phyloP scores from a whole-genome alignment of 129 eudicot genomes.

The Flaveria brownii region DNA sequence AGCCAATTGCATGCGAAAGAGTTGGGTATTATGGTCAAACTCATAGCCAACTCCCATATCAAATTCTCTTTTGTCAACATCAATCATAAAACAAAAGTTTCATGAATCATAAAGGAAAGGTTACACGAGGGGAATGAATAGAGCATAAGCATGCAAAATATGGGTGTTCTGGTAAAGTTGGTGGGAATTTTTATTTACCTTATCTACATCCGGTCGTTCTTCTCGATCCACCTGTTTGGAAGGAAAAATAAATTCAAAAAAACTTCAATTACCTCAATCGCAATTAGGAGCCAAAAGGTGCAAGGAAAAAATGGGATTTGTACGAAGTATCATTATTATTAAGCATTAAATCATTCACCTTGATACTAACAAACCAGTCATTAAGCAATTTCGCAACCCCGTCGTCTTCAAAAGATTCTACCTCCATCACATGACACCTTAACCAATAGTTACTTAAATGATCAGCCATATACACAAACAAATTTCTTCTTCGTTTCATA shows the following conservation, averaged over 20 bases:
- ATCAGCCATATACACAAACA: neutral
- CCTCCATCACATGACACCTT: conserved; percentile 99
- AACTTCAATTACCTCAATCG: neutral
- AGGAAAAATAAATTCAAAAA: neutral
- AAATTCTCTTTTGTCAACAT: neutral
- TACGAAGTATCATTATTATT: neutral
- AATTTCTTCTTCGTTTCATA: no score
- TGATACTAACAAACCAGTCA: conserved; percentile 91
- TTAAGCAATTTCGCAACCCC: conserved; percentile 82
- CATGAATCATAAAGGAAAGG: neutral
- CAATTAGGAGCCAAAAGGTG: conserved; percentile 11
- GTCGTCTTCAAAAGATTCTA: conserved; percentile 91
- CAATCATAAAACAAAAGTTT: neutral
- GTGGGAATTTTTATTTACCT: conserved; percentile 45
- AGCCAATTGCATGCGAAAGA: conserved; percentile 18
- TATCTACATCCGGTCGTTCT: conserved; percentile 96
- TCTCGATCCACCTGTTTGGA: conserved; percentile 89
- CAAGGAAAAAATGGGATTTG: neutral
- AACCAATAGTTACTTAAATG: conserved; percentile 9
- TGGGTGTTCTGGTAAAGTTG: neutral
- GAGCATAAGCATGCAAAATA: neutral
- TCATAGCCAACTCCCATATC: neutral
- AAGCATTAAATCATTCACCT: conserved; percentile 42
- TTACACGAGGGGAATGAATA: neutral
- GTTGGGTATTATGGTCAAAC: neutral